These are phyloP conservation scores for Pyrenula massariospora DNA, from an alignment of 495 filamentous ascomycete species.

Conservation along the genomic window DNA sequence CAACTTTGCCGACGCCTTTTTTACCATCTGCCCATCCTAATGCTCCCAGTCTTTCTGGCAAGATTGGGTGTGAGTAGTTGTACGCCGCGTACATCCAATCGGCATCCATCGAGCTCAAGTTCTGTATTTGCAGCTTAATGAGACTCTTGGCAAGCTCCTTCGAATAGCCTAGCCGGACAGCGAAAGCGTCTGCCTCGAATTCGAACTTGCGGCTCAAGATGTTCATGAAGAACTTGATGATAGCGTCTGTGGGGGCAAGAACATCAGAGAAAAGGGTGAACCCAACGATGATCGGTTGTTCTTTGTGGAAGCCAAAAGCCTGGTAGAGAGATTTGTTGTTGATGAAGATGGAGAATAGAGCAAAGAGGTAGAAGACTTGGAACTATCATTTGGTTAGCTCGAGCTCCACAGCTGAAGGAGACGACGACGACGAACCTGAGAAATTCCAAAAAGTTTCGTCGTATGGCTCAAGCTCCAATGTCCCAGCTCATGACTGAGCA, in stretches of 20 bases:
- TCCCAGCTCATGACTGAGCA: slow-evolving; percentile 88
- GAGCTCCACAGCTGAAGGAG: too few species aligned
- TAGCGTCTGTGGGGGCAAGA: slow-evolving; percentile 76
- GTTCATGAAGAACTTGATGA: slow-evolving; percentile 92
- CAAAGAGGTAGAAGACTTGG: slow-evolving; percentile 94
- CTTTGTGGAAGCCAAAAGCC: slow-evolving; percentile 77
- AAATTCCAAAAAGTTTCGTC: slow-evolving; percentile 79
- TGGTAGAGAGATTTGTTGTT: slow-evolving; percentile 85
- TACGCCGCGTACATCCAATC: slow-evolving; percentile 97
- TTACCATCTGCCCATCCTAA: slow-evolving; percentile 67
- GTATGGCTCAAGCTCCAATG: slow-evolving; percentile 96
- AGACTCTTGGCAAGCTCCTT: slow-evolving; percentile 72
- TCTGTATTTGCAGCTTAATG: slow-evolving; percentile 96
- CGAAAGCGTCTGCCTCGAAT: slow-evolving; percentile 92
- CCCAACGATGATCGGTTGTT: slow-evolving; percentile 87
- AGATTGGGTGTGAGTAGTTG: slow-evolving; percentile 94
- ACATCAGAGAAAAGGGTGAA: slow-evolving; percentile 96
- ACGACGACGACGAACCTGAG: slow-evolving; percentile 56
- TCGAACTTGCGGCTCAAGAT: slow-evolving; percentile 87
- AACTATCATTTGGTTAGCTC: slow-evolving; percentile 31
- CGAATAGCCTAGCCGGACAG: slow-evolving; percentile 73
- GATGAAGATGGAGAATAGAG: slow-evolving; percentile 92
- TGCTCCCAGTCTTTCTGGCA: slow-evolving; percentile 84
- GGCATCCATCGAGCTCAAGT: slow-evolving; percentile 95
- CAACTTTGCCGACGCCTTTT: slow-evolving; percentile 24